A percentile compares a stretch with the other conserved stretches of the same genome.
Conservation (phyloP, 352 stramenopile genomes). For the Elongisporangium anandrum region DNA sequence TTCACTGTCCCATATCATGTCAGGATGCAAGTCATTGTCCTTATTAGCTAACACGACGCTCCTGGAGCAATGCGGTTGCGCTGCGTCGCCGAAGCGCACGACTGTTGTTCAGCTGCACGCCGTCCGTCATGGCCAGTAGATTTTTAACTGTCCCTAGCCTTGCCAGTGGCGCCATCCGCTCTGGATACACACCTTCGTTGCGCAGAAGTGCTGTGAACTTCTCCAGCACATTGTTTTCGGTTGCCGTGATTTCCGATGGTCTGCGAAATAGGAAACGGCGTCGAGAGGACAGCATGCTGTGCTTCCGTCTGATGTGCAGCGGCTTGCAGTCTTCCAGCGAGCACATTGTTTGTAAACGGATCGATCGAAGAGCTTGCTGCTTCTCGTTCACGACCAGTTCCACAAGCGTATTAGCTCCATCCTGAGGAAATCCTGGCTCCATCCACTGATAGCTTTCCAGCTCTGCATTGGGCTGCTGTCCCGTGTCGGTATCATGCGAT, state of each 20-base stretch:
- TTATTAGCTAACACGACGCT: not conserved
- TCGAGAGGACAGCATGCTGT: slow-evolving; percentile 25
- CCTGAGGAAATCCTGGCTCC: slow-evolving; percentile 85
- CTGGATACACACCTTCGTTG: slow-evolving; percentile 53
- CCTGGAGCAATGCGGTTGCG: not conserved
- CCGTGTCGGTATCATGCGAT: slow-evolving; percentile 39
- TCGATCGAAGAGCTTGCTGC: slow-evolving; percentile 52
- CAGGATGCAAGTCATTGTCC: not conserved
- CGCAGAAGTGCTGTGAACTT: slow-evolving; percentile 56
- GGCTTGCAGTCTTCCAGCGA: slow-evolving; percentile 46
- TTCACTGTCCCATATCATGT: not conserved
- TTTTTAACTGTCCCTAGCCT: slow-evolving; percentile 54
- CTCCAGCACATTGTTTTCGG: slow-evolving; percentile 63
- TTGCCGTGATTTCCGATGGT: slow-evolving; percentile 28
- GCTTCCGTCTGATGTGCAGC: slow-evolving; percentile 25
- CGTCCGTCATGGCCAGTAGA: slow-evolving; percentile 24
- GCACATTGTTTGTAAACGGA: slow-evolving; percentile 60
- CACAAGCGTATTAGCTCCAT: slow-evolving; percentile 76
- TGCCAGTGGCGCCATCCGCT: slow-evolving; percentile 44
- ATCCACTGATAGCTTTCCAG: slow-evolving; percentile 82
- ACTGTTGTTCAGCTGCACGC: not conserved
- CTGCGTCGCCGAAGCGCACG: not conserved
- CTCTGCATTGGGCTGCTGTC: slow-evolving; percentile 16
- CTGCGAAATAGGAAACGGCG: slow-evolving; percentile 34
- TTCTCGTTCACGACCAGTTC: slow-evolving; percentile 67